Evolutionary conservation across 371 early-diverging fungal genomes (phyloP).

Genomic region (Circinella minor): DNA sequence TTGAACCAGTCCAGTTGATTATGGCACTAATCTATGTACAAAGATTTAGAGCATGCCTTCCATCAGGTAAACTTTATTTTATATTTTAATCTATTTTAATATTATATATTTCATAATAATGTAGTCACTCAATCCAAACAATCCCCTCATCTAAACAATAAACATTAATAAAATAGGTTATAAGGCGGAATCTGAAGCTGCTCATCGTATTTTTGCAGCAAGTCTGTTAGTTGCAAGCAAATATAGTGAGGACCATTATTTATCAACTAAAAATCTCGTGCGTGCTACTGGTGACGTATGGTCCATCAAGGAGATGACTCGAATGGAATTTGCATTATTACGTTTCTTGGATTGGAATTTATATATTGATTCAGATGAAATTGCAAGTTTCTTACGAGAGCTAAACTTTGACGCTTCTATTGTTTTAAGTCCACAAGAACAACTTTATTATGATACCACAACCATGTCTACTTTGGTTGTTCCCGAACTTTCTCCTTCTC

Average conservation of each 20-base stretch:
- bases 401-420: conserved; percentile 13
- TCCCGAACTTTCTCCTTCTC: background rate
- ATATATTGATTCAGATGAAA: conserved; percentile 43
- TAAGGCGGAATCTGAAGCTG: conserved; percentile 52
- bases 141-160: no score
- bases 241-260: conserved; percentile 48
- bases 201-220: conserved; percentile 57
- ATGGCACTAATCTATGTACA: conserved; percentile 57
- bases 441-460: background rate
- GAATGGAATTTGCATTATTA: conserved; percentile 56
- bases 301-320: conserved; percentile 56
- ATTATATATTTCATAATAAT: conserved; percentile 1
- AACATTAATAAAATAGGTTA: conserved; percentile 29
- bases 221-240: conserved; percentile 53
- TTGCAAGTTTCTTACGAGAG: conserved; percentile 32
- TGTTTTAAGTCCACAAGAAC: conserved; percentile 6
- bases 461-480: background rate
- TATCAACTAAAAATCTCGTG: conserved; percentile 50
- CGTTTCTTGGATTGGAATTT: conserved; percentile 52
- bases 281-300: conserved; percentile 57
- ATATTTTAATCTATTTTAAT: no score
- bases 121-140: no score
- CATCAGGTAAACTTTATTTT: conserved; percentile 27
- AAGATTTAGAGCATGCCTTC: conserved; percentile 45
- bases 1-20: conserved; percentile 46